phyloP scores from a whole-genome alignment of 306 rosid species.

The Quercus gilva region DNA sequence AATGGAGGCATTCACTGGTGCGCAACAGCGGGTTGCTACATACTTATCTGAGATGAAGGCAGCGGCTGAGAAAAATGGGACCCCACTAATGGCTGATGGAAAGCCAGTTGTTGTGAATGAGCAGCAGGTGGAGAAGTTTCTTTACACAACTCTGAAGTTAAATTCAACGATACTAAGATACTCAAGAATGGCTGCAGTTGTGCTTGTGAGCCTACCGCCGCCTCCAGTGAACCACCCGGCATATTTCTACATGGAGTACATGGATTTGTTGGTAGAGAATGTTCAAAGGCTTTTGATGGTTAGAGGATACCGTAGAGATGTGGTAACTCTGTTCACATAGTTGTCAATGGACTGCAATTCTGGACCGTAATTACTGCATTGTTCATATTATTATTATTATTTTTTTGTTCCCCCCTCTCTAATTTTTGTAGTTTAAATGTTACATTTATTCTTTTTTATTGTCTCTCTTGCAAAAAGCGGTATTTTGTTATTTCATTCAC shows the following conservation, averaged over 20 bases:
- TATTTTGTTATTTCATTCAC: slow-evolving; percentile 30
- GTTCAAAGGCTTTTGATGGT: slow-evolving; percentile 90
- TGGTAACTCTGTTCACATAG: slow-evolving; percentile 91
- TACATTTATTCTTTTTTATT: slow-evolving; percentile 60
- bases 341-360: slow-evolving; percentile 30
- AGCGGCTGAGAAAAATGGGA: slow-evolving; percentile 50
- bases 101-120: slow-evolving; percentile 78
- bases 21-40: slow-evolving; percentile 61
- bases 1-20: slow-evolving; percentile 60
- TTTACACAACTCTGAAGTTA: slow-evolving; percentile 81
- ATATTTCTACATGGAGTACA: slow-evolving; percentile 95
- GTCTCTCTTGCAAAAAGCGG: slow-evolving; percentile 36
- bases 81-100: slow-evolving; percentile 83
- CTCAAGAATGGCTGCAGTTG: slow-evolving; percentile 99
- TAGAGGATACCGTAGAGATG: slow-evolving; percentile 94
- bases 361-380: slow-evolving; percentile 32
- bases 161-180: slow-evolving; percentile 81
- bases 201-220: slow-evolving; percentile 92
- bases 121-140: slow-evolving; percentile 89
- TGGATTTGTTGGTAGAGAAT: slow-evolving; percentile 98
- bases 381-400: slow-evolving; percentile 34
- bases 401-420: slow-evolving; percentile 17
- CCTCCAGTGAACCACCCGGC: slow-evolving; percentile 89
- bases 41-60: slow-evolving; percentile 67
- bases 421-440: slow-evolving; percentile 47